Base-by-base conservation (phyloP, 1,284 basidiomycete species). In the Malassezia brasiliensis region DNA sequence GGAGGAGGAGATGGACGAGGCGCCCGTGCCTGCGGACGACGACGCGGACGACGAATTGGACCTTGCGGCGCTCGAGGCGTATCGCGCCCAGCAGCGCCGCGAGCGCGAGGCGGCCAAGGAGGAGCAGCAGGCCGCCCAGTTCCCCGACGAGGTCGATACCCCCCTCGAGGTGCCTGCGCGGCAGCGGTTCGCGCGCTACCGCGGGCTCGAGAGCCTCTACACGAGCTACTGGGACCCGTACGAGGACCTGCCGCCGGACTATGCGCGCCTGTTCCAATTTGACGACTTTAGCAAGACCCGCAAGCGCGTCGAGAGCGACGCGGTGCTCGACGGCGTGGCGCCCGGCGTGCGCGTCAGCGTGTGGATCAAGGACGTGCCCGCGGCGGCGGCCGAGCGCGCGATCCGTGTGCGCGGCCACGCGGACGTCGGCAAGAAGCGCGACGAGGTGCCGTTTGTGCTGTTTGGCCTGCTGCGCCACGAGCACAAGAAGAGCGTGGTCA, bases 71-170 rank as follows among this genome's bases (percentile, higher is more conserved):
- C 61, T 76, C 36, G 65, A 60, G 5, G 72, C 63, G 1, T 89
- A 88, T 67, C 80, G 86, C 61, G 87, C 88, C 67, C 79, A 88
- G 14, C 85, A 88, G 64, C 79, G 79, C 39, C 87, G 86, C 52
- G 88, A 93, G 72, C 89, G 93, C 73, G 83, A 84, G 57, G 78
- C 79, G 76, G 85, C 90, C 77, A 81, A 65, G 81, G 81, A 56
- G 10, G 77, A 77, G 60, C 71, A 56, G 7, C 84, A 87, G 47
- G 88, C 96, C 65, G 77, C 83, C 22, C 79, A 83, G 19, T 98
- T 96, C 77, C 94, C 93, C 0, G 93, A 99, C 71, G 93, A 99
- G 75, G 82, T 96, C n/a, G 93, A 98, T 67, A 98, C 94, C 0
- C 94, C 93, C 0, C 81, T 85, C 59, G 85, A 94, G 60, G 79